phyloP scores from a whole-genome alignment of 164 flowering plant genomes.

The Nymphaea thermarum region DNA sequence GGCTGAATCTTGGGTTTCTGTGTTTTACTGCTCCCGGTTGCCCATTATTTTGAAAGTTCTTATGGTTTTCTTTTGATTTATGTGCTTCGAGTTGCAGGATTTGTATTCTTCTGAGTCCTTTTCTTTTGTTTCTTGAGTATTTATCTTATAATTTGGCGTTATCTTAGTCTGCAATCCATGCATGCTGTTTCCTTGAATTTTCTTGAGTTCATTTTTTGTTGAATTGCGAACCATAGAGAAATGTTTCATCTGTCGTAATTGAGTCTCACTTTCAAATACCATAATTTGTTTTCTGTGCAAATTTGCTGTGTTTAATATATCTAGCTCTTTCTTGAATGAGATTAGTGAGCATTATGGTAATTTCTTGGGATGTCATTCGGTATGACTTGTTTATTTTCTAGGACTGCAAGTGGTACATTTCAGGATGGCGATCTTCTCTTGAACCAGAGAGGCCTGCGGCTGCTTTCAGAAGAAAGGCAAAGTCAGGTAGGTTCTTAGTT shows the following conservation, averaged over 20 bases:
- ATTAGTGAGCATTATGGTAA: not conserved
- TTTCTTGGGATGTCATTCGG: not conserved
- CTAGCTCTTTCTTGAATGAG: not conserved
- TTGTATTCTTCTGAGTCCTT: too few species aligned
- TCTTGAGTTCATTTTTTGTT: not conserved
- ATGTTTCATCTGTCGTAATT: too few species aligned
- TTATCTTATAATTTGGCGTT: too few species aligned
- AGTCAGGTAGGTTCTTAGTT: conserved; percentile 3
- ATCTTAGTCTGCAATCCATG: too few species aligned
- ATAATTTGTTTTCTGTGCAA: not conserved
- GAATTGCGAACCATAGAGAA: too few species aligned
- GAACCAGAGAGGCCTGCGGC: conserved; percentile 79
- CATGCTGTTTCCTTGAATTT: too few species aligned
- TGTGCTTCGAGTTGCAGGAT: too few species aligned
- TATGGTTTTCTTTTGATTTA: not conserved
- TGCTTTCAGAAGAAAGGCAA: conserved; percentile 65
- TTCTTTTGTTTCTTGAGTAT: too few species aligned
- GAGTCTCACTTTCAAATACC: too few species aligned
- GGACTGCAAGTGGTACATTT: conserved; percentile 98
- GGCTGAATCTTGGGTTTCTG: not conserved
- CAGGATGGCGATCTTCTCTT: conserved; percentile 91
- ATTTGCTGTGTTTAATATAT: not conserved
- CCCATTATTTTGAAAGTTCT: too few species aligned
- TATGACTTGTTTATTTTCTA: conserved; percentile 12
- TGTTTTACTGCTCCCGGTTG: not conserved